A percentile compares a stretch with the other conserved stretches of the same genome.
Conservation (phyloP, 2,329 filamentous ascomycete species). For the Cordyceps farinosa region DNA sequence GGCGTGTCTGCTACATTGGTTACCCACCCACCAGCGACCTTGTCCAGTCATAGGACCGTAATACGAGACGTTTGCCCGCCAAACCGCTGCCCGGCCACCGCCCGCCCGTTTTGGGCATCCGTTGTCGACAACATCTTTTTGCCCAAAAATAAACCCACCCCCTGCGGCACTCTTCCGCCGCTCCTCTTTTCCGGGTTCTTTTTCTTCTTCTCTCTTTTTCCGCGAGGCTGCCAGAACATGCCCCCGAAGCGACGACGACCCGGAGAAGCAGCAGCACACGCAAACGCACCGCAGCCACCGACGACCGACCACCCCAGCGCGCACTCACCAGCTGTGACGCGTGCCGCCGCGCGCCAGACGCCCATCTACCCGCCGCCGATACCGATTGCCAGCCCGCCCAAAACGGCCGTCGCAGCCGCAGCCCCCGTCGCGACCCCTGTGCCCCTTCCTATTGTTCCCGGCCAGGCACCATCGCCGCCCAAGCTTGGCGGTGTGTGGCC, state of each 20-base stretch:
- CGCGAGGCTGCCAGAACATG: slow-evolving; percentile 24
- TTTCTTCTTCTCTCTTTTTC: background rate
- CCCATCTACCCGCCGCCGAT: slow-evolving; percentile 33
- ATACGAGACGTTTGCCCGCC: background rate
- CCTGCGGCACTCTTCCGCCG: background rate
- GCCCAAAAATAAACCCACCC: background rate
- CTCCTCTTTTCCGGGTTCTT: background rate
- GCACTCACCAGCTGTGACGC: slow-evolving; percentile 20
- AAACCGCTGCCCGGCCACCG: background rate
- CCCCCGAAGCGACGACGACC: slow-evolving; percentile 37
- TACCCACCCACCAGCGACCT: background rate
- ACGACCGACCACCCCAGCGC: background rate
- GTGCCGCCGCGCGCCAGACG: slow-evolving; percentile 29
- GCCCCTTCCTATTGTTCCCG: slow-evolving; percentile 17
- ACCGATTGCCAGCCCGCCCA: slow-evolving; percentile 26
- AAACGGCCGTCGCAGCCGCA: slow-evolving; percentile 3
- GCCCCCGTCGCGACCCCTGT: slow-evolving; percentile 17
- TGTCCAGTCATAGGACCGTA: slow-evolving; percentile 1
- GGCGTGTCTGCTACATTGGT: background rate
- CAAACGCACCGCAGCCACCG: slow-evolving; percentile 9
- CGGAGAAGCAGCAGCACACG: slow-evolving; percentile 25
- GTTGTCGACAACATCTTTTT: slow-evolving; percentile 9
- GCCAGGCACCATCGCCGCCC: slow-evolving; percentile 16
- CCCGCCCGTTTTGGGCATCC: slow-evolving; percentile 9
- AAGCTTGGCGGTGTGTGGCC: slow-evolving; percentile 8